Evolutionary conservation across 108 stramenopile genomes (phyloP), one percentile per base, ranked within the genome.

Genomic region (Thalassiosira profunda): DNA sequence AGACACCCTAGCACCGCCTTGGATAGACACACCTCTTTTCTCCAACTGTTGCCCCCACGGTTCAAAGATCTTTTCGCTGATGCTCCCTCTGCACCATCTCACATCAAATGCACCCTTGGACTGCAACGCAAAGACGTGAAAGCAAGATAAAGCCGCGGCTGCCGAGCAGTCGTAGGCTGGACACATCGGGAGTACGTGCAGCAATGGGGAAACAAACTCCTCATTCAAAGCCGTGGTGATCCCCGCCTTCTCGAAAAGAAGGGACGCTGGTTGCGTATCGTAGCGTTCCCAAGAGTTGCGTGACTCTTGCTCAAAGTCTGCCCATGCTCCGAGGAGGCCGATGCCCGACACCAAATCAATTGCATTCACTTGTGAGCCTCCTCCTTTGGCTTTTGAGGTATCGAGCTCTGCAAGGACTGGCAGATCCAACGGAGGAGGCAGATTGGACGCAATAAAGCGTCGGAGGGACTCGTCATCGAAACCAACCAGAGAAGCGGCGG

Each of bases 41-140:
- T 62, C 64, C 53, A 93, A 57, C 31, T 82, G 70, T 35, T 61
- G 30, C 3, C 63, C 63, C 92, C 92, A 93, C 14, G 87, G 89
- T 56, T 86, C 80, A 69, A 93, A 93, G 25, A 93, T 88, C 44
- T 52, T 67, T 52, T 93, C 89, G 5, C 79, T 59, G 33, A 93
- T 87, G n/a, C 72, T 79, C 11, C 88, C 92, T 49, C 78, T 58
- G 30, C 85, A 86, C 92, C 92, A 93, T 44, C 89, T 66, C 6
- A 89, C 92, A 75, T 93, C 92, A 79, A 93, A 93, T 4, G 92
- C 92, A n/a, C 92, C 92, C 44, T 61, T 69, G 5, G 92, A 74
- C 58, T 93, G 92, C 36, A 93, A 59, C 2, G 92, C 92, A 87
- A 93, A 93, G 9, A 89, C 88, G 67, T 93, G 92, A 51, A 93